A percentile compares a stretch with the other conserved stretches of the same genome.
These are phyloP conservation scores for Neonectria hederae DNA, from an alignment of 2,329 filamentous ascomycete genomes.

Conservation along the genomic window DNA sequence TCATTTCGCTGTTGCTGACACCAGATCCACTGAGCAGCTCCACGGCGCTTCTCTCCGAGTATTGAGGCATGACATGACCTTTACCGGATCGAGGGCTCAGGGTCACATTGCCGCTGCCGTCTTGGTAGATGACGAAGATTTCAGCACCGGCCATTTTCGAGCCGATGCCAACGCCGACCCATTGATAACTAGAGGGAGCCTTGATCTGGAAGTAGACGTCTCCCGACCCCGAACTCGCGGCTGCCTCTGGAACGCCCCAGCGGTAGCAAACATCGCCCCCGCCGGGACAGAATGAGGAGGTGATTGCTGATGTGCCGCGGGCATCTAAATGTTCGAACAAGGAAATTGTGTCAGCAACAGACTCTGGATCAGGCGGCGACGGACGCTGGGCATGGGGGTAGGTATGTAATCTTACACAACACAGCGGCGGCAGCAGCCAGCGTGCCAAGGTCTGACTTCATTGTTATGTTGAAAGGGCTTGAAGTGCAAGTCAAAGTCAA, in stretches of 20 bases:
- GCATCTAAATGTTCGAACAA: constrained; percentile 30
- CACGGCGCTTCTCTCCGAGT: constrained; percentile 55
- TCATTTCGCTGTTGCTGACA: constrained; percentile 60
- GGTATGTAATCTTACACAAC: constrained; percentile 36
- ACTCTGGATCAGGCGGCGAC: background rate
- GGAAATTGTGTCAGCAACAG: constrained; percentile 18
- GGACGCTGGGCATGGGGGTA: background rate
- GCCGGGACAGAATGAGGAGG: constrained; percentile 53
- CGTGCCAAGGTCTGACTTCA: constrained; percentile 34
- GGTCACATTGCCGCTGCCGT: constrained; percentile 68
- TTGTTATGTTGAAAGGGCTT: constrained; percentile 5
- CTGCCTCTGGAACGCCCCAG: constrained; percentile 63
- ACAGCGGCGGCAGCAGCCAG: constrained; percentile 22
- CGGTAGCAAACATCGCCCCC: constrained; percentile 60
- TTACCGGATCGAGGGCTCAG: constrained; percentile 64
- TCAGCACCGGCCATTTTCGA: constrained; percentile 63
- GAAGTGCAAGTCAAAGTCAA: background rate
- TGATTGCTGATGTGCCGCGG: constrained; percentile 36
- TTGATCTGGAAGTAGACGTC: constrained; percentile 70
- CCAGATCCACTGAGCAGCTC: constrained; percentile 68
- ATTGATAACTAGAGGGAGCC: constrained; percentile 62
- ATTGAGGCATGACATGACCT: constrained; percentile 59
- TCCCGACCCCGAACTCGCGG: constrained; percentile 58
- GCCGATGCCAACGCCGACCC: constrained; percentile 69
- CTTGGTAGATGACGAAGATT: constrained; percentile 71